Evolutionary conservation across 805 yeast genomes (phyloP), one percentile per base, ranked within the genome.

Genomic region (Candida qinlingensis): DNA sequence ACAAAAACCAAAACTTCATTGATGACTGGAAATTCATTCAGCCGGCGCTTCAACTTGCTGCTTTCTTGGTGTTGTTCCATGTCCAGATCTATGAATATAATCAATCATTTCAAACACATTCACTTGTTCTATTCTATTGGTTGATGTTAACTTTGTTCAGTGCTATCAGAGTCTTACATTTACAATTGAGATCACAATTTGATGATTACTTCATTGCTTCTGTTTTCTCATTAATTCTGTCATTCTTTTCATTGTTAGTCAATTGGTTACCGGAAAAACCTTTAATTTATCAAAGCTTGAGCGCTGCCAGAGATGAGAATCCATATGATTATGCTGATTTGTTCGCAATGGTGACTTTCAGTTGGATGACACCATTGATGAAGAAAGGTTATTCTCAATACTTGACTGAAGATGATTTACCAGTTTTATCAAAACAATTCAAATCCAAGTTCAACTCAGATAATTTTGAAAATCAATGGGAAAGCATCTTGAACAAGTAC

Each of bases 311-410:
- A 28, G 51, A 68, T 6, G 64, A 56, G 33, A 57, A 60, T 50
- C 76, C 76, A 25, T 66, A 64, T 38, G 73, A 70, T 53, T 58
- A 63, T 19, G 76, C 77, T 2, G 83, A 91, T 63, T 68, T 91
- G 28, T 83, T 92, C 59, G 83, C 96, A 2, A 72, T 77, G 48
- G 70, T 92, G 43, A 83, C 96, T 0, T 94, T 94, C 65, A 70
- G 83, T 30, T 94, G 99, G 98, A 88, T 94, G 96, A 81, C 91
- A 8, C 83, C 81, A 4, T 70, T 94, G 62, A 90, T 94, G 87
- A 79, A 72, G 58, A 77, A 77, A 42, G 98, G 98, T 27, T 85
- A 83, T 59, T 67, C 72, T 38, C 79, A 81, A 49, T 69, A 57
- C 51, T 79, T 81, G 59, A 67, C 65, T 54, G 67, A 78, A 60